These are phyloP conservation scores for Astraeus odoratus DNA, from an alignment of 768 basidiomycete genomes.

Conservation along the genomic window DNA sequence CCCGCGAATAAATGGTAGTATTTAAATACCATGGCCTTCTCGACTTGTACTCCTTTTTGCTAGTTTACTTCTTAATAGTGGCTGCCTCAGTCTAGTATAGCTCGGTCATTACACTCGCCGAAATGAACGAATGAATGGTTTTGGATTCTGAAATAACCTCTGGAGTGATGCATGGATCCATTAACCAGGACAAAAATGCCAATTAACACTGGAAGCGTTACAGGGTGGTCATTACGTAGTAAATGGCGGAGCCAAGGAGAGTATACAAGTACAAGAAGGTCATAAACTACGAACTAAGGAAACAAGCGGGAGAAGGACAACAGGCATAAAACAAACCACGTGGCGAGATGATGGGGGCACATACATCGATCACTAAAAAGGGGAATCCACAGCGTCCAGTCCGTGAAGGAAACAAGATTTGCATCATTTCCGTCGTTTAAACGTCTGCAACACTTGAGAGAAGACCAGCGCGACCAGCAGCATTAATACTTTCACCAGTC, in stretches of 20 bases:
- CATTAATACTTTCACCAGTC: slow-evolving; percentile 17
- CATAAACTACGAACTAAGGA: not conserved
- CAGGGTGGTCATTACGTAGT: too few species aligned
- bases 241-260: not conserved
- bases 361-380: not conserved
- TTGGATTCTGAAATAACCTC: too few species aligned
- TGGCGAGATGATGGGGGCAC: too few species aligned
- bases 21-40: slow-evolving; percentile 9
- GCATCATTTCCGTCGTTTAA: slow-evolving; percentile 8
- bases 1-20: slow-evolving; percentile 7
- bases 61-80: not conserved
- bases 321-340: too few species aligned
- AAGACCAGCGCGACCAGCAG: slow-evolving; percentile 19
- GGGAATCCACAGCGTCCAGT: not conserved
- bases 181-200: too few species aligned
- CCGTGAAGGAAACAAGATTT: not conserved
- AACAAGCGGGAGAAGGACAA: not conserved
- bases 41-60: slow-evolving; percentile 9
- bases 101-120: too few species aligned
- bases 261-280: not conserved
- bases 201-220: too few species aligned
- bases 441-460: slow-evolving; percentile 19
- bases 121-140: too few species aligned
- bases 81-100: not conserved
- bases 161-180: too few species aligned